Evolutionary conservation across 2,329 filamentous ascomycete genomes (phyloP).

Genomic region (Colletotrichum sp.): DNA sequence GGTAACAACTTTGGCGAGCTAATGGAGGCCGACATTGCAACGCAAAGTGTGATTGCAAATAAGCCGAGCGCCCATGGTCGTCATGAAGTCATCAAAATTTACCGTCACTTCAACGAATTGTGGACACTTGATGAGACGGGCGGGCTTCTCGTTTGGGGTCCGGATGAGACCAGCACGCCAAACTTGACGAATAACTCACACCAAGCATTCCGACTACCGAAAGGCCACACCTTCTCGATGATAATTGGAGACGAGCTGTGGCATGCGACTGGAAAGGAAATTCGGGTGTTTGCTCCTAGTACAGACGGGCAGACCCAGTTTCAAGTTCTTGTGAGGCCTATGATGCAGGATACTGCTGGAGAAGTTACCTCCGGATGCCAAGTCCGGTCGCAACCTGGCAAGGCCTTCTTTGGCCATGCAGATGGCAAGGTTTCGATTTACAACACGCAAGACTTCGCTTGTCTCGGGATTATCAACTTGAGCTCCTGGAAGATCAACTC

Average conservation of each 20-base stretch:
- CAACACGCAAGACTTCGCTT: constrained; percentile 76
- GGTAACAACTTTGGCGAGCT: constrained; percentile 89
- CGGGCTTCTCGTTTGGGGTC: constrained; percentile 84
- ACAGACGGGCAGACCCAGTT: constrained; percentile 72
- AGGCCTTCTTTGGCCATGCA: constrained; percentile 87
- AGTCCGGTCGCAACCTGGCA: constrained; percentile 75
- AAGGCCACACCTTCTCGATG: constrained; percentile 86
- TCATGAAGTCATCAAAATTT: constrained; percentile 82
- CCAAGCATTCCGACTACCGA: constrained; percentile 78
- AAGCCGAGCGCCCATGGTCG: constrained; percentile 78
- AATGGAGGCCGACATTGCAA: constrained; percentile 83
- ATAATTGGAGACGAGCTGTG: constrained; percentile 85
- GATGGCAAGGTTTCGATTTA: constrained; percentile 98
- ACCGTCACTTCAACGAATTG: constrained; percentile 84
- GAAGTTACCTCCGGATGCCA: constrained; percentile 87
- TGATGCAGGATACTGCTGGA: constrained; percentile 75
- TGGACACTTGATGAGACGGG: constrained; percentile 95
- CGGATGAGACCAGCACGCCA: constrained; percentile 74
- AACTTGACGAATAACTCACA: constrained; percentile 74
- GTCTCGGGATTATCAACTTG: constrained; percentile 80
- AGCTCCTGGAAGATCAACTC: constrained; percentile 96
- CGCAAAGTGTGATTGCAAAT: constrained; percentile 71
- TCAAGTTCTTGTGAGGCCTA: constrained; percentile 74
- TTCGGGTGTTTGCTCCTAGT: constrained; percentile 82
- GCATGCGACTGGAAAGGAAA: constrained; percentile 86